A percentile compares a stretch with the other conserved stretches of the same genome.
Evolutionary conservation across 148 eudicot species (phyloP).

Genomic region (Selenicereus undatus): DNA sequence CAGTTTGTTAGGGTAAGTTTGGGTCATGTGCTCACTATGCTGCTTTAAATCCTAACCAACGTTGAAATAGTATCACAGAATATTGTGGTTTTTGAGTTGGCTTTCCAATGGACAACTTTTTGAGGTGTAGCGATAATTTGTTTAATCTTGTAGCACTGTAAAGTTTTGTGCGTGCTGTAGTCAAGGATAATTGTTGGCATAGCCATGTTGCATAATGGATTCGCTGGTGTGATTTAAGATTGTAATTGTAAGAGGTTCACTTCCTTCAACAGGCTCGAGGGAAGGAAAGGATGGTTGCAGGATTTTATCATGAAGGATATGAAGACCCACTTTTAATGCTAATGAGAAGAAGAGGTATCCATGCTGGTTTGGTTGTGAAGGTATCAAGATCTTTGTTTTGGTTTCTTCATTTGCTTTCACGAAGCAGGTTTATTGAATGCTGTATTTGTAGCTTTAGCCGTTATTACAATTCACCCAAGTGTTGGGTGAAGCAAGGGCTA

Average conservation of each 20-base stretch:
- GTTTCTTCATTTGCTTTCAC: background rate
- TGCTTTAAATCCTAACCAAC: background rate
- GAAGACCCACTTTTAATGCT: constrained; percentile 96
- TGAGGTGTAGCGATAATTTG: background rate
- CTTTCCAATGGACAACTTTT: background rate
- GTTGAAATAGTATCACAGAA: background rate
- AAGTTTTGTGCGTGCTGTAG: too few species aligned
- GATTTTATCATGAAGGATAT: constrained; percentile 96
- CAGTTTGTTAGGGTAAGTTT: constrained; percentile 80
- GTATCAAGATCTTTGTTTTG: constrained; percentile 27
- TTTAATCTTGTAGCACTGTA: background rate
- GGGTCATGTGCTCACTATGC: background rate
- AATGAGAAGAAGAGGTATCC: constrained; percentile 93
- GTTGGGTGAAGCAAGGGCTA: background rate
- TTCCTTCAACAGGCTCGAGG: constrained; percentile 62
- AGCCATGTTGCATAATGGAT: background rate
- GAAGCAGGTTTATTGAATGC: background rate
- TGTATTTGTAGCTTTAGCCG: background rate
- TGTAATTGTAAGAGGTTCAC: background rate
- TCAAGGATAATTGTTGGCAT: background rate
- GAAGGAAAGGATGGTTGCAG: constrained; percentile 85
- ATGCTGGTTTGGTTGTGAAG: constrained; percentile 92
- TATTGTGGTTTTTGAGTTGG: background rate
- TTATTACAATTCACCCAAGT: background rate
- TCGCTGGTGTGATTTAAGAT: background rate